Evolutionary conservation across 352 stramenopile genomes (phyloP), one percentile per base, ranked within the genome.

Genomic region (Globisporangium echinulatum): DNA sequence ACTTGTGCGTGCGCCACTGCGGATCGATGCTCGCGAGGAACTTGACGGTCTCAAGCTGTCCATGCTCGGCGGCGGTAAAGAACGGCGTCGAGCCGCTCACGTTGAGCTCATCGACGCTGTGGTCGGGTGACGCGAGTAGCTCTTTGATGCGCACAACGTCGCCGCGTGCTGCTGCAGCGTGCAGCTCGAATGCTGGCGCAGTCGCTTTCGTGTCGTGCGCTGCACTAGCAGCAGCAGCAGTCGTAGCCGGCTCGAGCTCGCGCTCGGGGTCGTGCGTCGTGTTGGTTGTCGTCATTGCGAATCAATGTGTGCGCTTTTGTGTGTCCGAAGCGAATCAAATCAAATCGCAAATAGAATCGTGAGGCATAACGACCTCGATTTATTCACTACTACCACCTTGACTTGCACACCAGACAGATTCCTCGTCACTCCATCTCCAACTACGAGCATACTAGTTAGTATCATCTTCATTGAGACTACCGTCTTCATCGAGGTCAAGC

Each of bases 41-140:
- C 44, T 50, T 53, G 4, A 25, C 25, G 3, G 19, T 59, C 65
- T 54, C 52, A 17, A 64, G 13, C 17, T 53, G 67, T 25, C 42
- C 61, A 17, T 62, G 60, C 48, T 75, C 37, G 2, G 59, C 59
- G 7, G 59, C 59, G n/a, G 37, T 56, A 19, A 42, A 59, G 17
- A 59, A 51, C 17, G 59, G 59, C 15, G 59, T 55, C n/a, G 47
- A 15, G 36, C 57, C 57, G 11, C n/a, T 47, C 14, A 39, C 49
- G 42, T 62, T 49, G 25, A 17, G 40, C n/a, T 53, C 57, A 11
- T 62, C 49, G 10, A 62, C 57, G 19, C 13, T 38, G 25, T 56
- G 40, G 14, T 52, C 42, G 0, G 43, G 6, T 15, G 39, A 33
- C 13, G 37, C 49, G 39, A 62, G 49, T 1, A 62, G 57, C 33